Base-by-base conservation (phyloP, 2,329 filamentous ascomycete species). In the Beauveria bassiana region DNA sequence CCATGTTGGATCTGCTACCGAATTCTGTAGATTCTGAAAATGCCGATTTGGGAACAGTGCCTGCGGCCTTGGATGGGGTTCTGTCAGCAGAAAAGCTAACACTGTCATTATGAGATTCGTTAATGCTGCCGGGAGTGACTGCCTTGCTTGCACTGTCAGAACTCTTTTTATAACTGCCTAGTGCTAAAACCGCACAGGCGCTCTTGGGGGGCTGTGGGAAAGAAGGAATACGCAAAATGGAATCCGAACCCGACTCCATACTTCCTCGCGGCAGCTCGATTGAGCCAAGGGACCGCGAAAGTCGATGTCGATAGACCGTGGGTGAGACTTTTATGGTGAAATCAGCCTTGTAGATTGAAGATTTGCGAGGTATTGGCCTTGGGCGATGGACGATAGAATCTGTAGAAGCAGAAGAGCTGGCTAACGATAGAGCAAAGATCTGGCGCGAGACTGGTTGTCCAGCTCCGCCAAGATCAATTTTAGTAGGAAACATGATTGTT, bases 361-460 rank as follows among this genome's bases (percentile, higher is more conserved):
- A 69, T 42, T 78, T 79, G 57, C 83, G 75, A 5, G 82, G 81
- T 59, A 86, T 81, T 2, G 83, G 83, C 38, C 83, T 76, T 2
- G 82, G 82, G 5, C 83, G 77, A 67, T 86, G 73, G 6, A 86
- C 74, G 22, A 86, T 72, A 0, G 80, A 81, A 2, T 70, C 66
- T 16, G 57, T n/a, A 2, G 47, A 59, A 10, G 31, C 31, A 20
- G 28, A 56, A 55, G 31, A 61, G 50, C 14, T 52, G 55, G 16
- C 62, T 46, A 28, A 62, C 31, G 10, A 38, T 18, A 56, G 54
- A 28, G 61, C 42, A 38, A 51, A 38, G 40, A 53, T 31, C 40
- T 56, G 49, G 24, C 53, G 61, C 26, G 61, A 47, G 28, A 46
- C 24, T 5, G 47, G 38, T 16, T 52, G 24, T 28, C 66, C 50